These are phyloP conservation scores for Capsicum pubescens DNA, from an alignment of 257 asterid genomes.

Conservation along the genomic window DNA sequence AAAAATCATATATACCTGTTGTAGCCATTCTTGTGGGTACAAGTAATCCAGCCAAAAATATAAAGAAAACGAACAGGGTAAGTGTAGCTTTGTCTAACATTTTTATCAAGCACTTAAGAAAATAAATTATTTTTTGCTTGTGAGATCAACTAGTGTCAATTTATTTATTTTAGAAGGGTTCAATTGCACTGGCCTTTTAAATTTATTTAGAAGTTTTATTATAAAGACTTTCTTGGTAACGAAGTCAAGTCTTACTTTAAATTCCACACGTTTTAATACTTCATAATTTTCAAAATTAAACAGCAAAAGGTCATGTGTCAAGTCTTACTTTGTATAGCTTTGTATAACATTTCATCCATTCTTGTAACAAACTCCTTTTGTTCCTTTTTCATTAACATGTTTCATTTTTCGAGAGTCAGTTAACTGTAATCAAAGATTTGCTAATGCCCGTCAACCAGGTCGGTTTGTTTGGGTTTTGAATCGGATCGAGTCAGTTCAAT, in stretches of 20 bases:
- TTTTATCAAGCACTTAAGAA: background rate
- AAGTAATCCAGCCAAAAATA: background rate
- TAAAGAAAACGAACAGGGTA: background rate
- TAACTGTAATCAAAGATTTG: too few species aligned
- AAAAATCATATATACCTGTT: background rate
- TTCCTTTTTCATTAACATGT: too few species aligned
- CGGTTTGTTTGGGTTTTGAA: too few species aligned
- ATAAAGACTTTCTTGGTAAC: background rate
- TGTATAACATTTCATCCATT: too few species aligned
- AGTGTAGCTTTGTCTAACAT: background rate
- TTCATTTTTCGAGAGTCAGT: too few species aligned
- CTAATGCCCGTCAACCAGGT: too few species aligned
- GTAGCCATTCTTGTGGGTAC: background rate
- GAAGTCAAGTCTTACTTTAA: background rate
- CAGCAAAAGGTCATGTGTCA: background rate
- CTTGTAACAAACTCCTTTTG: too few species aligned
- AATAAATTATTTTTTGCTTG: background rate
- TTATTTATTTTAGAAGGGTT: background rate
- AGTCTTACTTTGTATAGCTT: background rate
- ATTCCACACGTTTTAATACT: background rate
- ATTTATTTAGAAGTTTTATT: background rate
- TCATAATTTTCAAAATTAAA: background rate
- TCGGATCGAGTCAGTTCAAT: too few species aligned
- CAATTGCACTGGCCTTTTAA: background rate
- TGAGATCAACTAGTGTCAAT: background rate